These are phyloP conservation scores for Thermoascus crustaceus DNA, from an alignment of 2,329 filamentous ascomycete species.

Conservation along the genomic window DNA sequence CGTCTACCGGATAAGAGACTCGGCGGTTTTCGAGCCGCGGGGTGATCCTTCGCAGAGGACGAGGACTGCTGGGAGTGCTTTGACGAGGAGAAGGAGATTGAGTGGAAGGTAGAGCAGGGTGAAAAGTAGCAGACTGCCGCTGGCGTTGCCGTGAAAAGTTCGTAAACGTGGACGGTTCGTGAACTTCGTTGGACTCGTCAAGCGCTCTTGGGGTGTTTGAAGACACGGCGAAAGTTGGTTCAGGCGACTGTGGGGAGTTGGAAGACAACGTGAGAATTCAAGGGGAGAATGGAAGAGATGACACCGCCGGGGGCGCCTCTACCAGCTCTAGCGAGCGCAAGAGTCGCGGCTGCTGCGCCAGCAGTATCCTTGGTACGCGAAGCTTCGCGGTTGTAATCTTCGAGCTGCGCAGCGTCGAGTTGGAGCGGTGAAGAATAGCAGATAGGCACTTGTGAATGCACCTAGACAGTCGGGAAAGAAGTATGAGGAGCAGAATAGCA, in stretches of 20 bases:
- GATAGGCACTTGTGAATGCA: no score
- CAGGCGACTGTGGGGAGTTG: slow-evolving; percentile 15
- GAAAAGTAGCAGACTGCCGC: slow-evolving; percentile 35
- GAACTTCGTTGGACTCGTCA: slow-evolving; percentile 49
- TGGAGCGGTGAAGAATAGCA: no score
- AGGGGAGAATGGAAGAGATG: slow-evolving; percentile 7
- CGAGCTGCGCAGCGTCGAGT: no score
- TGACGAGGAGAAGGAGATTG: slow-evolving; percentile 34
- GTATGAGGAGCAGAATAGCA: not conserved
- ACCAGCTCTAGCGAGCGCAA: slow-evolving; percentile 7
- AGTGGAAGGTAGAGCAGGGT: slow-evolving; percentile 39
- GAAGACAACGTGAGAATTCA: slow-evolving; percentile 27
- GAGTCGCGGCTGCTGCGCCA: no score
- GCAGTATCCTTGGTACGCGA: no score
- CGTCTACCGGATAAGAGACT: slow-evolving; percentile 36
- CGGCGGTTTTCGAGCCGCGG: slow-evolving; percentile 42
- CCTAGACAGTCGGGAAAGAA: no score
- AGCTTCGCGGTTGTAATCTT: no score
- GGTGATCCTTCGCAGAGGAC: slow-evolving; percentile 45
- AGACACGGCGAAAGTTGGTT: slow-evolving; percentile 35
- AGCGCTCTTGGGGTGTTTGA: slow-evolving; percentile 29
- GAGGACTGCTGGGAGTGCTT: slow-evolving; percentile 45
- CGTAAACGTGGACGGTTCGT: slow-evolving; percentile 42
- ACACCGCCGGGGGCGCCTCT: not conserved
- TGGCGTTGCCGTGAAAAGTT: slow-evolving; percentile 38